Conservation (phyloP, 2,329 filamentous ascomycete genomes). For the Cladosporium austrohemisphaericum region DNA sequence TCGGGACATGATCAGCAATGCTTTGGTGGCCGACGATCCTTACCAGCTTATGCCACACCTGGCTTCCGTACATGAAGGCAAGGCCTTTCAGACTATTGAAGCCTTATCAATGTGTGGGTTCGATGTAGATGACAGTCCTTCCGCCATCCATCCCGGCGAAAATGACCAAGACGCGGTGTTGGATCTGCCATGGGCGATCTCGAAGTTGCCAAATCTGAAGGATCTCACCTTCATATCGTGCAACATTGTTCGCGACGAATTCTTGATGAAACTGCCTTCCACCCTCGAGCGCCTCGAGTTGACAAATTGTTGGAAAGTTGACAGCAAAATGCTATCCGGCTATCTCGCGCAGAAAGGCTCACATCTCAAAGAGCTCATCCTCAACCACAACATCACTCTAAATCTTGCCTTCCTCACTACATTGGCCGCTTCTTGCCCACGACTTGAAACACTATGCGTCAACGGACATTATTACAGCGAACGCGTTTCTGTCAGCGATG, state of each 20-base stretch:
- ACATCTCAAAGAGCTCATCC: slow-evolving; percentile 61
- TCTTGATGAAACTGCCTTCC: slow-evolving; percentile 66
- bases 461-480: slow-evolving; percentile 75
- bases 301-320: slow-evolving; percentile 73
- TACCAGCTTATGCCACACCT: slow-evolving; percentile 27
- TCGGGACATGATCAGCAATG: slow-evolving; percentile 29
- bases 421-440: slow-evolving; percentile 65
- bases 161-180: slow-evolving; percentile 43
- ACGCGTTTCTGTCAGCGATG: slow-evolving; percentile 64
- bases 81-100: slow-evolving; percentile 52
- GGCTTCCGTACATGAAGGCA: slow-evolving; percentile 35
- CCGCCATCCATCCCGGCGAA: slow-evolving; percentile 13
- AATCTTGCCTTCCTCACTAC: slow-evolving; percentile 69
- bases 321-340: slow-evolving; percentile 59
- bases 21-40: slow-evolving; percentile 26
- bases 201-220: slow-evolving; percentile 60
- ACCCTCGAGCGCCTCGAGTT: slow-evolving; percentile 66
- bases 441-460: slow-evolving; percentile 67
- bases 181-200: slow-evolving; percentile 48
- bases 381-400: slow-evolving; percentile 77
- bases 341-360: slow-evolving; percentile 67
- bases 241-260: slow-evolving; percentile 62
- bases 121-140: slow-evolving; percentile 27
- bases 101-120: slow-evolving; percentile 54
- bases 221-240: slow-evolving; percentile 72